These are phyloP conservation scores for Eucalyptus dawsonii DNA, from an alignment of 345 rosid species.

Conservation along the genomic window DNA sequence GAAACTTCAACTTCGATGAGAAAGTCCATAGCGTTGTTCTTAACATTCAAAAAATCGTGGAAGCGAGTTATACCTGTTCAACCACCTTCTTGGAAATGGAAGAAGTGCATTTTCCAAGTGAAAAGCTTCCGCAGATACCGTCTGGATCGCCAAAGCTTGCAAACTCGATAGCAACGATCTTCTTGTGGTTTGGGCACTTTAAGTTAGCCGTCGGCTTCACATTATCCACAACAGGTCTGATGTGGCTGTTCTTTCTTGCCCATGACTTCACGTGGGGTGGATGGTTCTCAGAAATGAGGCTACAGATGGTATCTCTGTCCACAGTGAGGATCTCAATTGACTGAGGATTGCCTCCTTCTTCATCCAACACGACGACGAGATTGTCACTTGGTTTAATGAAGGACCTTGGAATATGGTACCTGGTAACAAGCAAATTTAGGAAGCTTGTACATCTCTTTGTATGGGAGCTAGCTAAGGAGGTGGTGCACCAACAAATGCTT, in stretches of 20 bases:
- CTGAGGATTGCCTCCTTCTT: conserved; percentile 44
- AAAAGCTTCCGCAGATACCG: conserved; percentile 9
- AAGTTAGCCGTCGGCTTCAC: conserved; percentile 7
- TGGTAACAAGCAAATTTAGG: neutral
- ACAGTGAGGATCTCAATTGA: conserved; percentile 33
- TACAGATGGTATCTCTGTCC: conserved; percentile 37
- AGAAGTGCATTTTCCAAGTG: conserved; percentile 14
- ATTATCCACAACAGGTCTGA: neutral
- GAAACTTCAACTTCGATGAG: neutral
- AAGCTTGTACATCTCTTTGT: neutral
- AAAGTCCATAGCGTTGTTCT: neutral
- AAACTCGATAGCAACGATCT: conserved; percentile 10
- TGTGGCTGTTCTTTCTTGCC: conserved; percentile 8
- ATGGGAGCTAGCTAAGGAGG: neutral
- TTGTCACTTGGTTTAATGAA: conserved; percentile 53
- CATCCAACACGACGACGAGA: conserved; percentile 60
- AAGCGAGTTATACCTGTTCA: conserved; percentile 4
- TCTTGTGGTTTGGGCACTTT: conserved; percentile 6
- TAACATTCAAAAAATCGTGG: neutral
- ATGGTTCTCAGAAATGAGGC: conserved; percentile 7
- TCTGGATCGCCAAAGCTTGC: conserved; percentile 25
- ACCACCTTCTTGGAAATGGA: conserved; percentile 6
- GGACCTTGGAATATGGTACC: conserved; percentile 83
- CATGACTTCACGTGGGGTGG: conserved; percentile 15
- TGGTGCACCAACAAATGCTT: neutral